These are phyloP conservation scores for Termitomyces sp. DNA, from an alignment of 768 basidiomycete species.

Conservation along the genomic window DNA sequence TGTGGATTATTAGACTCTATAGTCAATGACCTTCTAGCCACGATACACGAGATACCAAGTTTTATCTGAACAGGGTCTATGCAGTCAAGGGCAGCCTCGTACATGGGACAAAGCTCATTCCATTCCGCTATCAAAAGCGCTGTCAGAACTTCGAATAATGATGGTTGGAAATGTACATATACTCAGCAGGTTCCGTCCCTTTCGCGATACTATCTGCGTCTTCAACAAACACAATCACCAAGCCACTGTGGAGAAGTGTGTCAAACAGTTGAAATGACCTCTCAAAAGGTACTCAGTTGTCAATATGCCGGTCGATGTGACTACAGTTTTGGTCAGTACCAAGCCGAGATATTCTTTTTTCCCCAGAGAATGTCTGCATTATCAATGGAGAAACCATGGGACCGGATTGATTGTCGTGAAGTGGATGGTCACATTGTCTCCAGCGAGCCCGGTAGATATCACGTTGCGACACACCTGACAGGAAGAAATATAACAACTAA, in stretches of 20 bases:
- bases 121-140: constrained; percentile 12
- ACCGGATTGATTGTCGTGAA: constrained; percentile 35
- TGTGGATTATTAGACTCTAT: background rate
- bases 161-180: background rate
- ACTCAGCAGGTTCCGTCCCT: background rate
- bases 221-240: constrained; percentile 17
- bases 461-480: constrained; percentile 17
- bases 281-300: background rate
- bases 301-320: constrained; percentile 7
- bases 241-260: background rate
- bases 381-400: constrained; percentile 19
- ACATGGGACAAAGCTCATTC: constrained; percentile 28
- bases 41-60: no score
- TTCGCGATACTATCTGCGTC: constrained; percentile 11
- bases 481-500: no score
- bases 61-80: no score
- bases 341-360: no score
- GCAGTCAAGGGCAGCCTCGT: background rate
- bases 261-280: no score
- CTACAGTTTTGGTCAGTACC: background rate
- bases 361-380: no score
- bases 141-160: background rate
- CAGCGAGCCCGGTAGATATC: constrained; percentile 11
- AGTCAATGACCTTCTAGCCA: background rate
- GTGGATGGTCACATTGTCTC: constrained; percentile 28